These are phyloP conservation scores for Polysphondylium violaceum DNA, from an alignment of 78 protist species.

Conservation along the genomic window DNA sequence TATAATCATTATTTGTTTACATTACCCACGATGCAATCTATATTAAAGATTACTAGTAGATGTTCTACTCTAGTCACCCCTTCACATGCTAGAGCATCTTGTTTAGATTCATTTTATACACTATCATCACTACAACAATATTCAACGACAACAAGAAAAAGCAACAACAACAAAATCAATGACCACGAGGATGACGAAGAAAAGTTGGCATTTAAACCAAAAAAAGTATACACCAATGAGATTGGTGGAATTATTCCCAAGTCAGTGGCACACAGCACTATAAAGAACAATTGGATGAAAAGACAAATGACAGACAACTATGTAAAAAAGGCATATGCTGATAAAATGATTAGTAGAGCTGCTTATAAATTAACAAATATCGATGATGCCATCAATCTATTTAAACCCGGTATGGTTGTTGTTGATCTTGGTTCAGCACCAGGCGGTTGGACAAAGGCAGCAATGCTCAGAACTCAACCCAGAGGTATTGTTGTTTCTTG, in stretches of 20 bases:
- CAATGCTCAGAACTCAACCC: neutral
- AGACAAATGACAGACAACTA: constrained; percentile 64
- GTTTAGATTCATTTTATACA: too few species aligned
- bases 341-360: constrained; percentile 32
- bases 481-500: constrained; percentile 33
- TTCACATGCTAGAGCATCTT: too few species aligned
- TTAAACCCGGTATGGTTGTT: constrained; percentile 21
- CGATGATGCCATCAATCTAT: neutral
- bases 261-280: neutral
- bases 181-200: too few species aligned
- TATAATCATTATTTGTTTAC: too few species aligned
- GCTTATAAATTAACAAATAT: constrained; percentile 52
- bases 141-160: too few species aligned
- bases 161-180: too few species aligned
- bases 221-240: too few species aligned
- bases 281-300: constrained; percentile 49
- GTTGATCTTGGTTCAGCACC: constrained; percentile 63
- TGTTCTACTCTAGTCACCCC: too few species aligned
- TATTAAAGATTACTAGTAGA: too few species aligned
- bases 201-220: too few species aligned
- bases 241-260: constrained; percentile 1
- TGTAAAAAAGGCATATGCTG: constrained; percentile 13
- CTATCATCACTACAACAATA: too few species aligned
- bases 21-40: too few species aligned
- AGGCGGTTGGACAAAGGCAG: constrained; percentile 62